Conservation (phyloP, 148 eudicot genomes). For the Polygonum maritimum region DNA sequence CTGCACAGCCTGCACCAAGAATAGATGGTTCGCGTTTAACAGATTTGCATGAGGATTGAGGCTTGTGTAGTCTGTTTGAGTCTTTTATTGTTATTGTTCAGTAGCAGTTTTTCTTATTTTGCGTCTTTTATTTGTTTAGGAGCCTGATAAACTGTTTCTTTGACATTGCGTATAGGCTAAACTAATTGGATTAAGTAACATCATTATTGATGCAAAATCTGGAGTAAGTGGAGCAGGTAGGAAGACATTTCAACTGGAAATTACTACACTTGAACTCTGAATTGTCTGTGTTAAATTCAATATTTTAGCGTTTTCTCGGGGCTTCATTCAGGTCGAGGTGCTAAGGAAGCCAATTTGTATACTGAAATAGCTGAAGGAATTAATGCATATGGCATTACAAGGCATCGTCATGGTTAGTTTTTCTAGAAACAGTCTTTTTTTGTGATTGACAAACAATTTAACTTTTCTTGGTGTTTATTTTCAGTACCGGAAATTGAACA, state of each 20-base stretch:
- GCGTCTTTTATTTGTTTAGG: background rate
- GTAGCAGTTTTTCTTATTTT: background rate
- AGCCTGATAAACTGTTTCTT: background rate
- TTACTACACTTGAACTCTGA: background rate
- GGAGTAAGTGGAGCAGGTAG: constrained; percentile 99
- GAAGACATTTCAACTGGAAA: background rate
- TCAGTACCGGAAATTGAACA: constrained; percentile 98
- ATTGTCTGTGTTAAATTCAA: background rate
- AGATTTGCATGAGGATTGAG: background rate
- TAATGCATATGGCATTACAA: constrained; percentile 80
- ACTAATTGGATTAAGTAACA: constrained; percentile 49
- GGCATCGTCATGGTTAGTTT: constrained; percentile 91
- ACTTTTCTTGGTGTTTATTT: constrained; percentile 11
- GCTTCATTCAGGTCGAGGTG: constrained; percentile 63
- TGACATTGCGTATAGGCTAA: constrained; percentile 42
- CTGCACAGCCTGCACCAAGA: background rate
- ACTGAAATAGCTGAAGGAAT: constrained; percentile 97
- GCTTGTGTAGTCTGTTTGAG: background rate
- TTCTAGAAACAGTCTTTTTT: background rate
- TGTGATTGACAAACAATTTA: no score
- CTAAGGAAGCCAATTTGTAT: constrained; percentile 91
- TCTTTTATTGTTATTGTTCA: background rate
- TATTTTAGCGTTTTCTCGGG: background rate
- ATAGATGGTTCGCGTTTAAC: background rate
- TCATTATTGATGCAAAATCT: constrained; percentile 85